A percentile compares a stretch with the other conserved stretches of the same genome.
These are phyloP conservation scores for Blastomyces percursus DNA, from an alignment of 2,329 filamentous ascomycete genomes.

Conservation along the genomic window DNA sequence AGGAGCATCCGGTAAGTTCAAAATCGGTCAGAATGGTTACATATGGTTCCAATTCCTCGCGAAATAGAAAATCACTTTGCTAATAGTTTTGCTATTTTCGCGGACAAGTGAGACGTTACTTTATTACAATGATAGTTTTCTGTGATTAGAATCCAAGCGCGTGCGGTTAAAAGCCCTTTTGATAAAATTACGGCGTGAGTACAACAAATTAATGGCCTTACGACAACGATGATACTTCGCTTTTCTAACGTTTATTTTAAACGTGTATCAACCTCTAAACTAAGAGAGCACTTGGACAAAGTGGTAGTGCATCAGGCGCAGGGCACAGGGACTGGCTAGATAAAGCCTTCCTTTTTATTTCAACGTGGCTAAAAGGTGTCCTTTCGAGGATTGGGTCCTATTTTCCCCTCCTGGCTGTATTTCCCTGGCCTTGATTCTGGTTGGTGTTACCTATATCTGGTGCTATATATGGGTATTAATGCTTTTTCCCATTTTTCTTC, in stretches of 20 bases:
- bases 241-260: background rate
- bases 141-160: background rate
- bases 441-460: background rate
- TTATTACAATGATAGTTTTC: background rate
- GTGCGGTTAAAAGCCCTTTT: background rate
- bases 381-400: background rate
- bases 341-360: background rate
- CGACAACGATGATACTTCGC: background rate
- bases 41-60: background rate
- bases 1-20: background rate
- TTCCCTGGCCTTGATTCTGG: background rate
- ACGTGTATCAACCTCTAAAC: background rate
- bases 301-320: too few species aligned
- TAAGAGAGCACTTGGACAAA: background rate
- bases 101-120: background rate
- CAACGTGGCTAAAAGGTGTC: background rate
- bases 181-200: background rate
- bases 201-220: too few species aligned
- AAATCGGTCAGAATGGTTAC: background rate
- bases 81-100: background rate
- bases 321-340: background rate
- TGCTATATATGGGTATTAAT: background rate
- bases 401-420: background rate
- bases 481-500: background rate
- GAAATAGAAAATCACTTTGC: background rate